Percentiles rank a stretch among this genome's conserved stretches.
Evolutionary conservation across 1,284 basidiomycete species (phyloP).

Genomic region (Boletellus deceptivus): DNA sequence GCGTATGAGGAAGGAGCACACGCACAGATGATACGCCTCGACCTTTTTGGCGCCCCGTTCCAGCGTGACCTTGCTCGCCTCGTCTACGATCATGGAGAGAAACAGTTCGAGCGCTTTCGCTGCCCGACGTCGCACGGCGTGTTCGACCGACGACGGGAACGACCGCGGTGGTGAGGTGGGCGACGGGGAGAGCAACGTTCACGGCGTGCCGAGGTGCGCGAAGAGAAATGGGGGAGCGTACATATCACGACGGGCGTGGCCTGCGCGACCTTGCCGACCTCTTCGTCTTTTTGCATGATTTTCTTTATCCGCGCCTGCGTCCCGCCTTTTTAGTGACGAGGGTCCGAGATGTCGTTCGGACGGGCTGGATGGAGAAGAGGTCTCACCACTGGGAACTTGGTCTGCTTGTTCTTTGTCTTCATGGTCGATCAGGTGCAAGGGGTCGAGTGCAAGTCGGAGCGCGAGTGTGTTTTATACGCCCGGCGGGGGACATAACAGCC

Average conservation of each 20-base stretch:
- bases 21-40: slow-evolving; percentile 92
- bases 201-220: slow-evolving; percentile 13
- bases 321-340: neutral
- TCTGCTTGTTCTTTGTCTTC: slow-evolving; percentile 85
- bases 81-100: slow-evolving; percentile 83
- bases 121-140: slow-evolving; percentile 35
- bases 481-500: neutral
- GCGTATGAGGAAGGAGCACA: slow-evolving; percentile 19
- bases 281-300: slow-evolving; percentile 99
- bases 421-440: slow-evolving; percentile 33
- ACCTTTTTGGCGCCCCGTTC: slow-evolving; percentile 87
- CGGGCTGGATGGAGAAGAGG: neutral
- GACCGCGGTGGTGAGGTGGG: neutral
- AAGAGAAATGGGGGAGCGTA: slow-evolving; percentile 47
- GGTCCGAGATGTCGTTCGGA: slow-evolving; percentile 17
- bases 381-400: slow-evolving; percentile 77
- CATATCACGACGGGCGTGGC: slow-evolving; percentile 98
- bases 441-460: too few relatives aligned
- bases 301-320: slow-evolving; percentile 93
- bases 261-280: slow-evolving; percentile 98
- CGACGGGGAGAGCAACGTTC: neutral
- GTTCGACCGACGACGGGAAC: too few relatives aligned
- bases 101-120: slow-evolving; percentile 97
- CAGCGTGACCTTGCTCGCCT: slow-evolving; percentile 79
- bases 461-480: slow-evolving; percentile 1